Base-by-base conservation (phyloP, 495 filamentous ascomycete species). In the Stereocaulon alpinum region DNA sequence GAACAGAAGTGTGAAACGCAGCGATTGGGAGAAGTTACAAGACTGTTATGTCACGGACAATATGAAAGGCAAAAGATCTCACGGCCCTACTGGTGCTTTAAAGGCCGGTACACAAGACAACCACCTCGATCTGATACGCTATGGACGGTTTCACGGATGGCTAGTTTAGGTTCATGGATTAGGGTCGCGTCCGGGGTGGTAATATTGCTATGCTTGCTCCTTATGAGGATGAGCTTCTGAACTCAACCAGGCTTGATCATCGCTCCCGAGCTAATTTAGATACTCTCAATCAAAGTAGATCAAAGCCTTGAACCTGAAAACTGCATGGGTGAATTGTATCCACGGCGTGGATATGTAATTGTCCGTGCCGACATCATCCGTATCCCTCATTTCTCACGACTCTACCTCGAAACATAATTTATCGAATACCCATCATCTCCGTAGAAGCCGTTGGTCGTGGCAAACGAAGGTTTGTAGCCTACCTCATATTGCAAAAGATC, bases 141-240 rank as follows among this genome's bases (percentile, higher is more conserved):
- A 24, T 22, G 40, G 50, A 24, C 14, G 30, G 10, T 22, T 27
- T 20, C 42, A 43, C 32, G 27, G 42, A 57, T 61, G 40, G 43
- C 40, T 51, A 42, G 22, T 32, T 49, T 45, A 30, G 40, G 50
- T n/a, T 32, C 40, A 48, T 60, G 52, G 41, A 56, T 48, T 24
- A 60, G 61, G 32, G 56, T 32, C 40, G 61, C 43, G 47, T 63
- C 49, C 47, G 61, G 50, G 61, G 61, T 54, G 50, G 61, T 60
- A 43, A 54, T 45, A 34, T 27, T 63, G 56, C 56, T 61, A 49
- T 61, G 59, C 43, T 40, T 57, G 14, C 37, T 34, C 24, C 32
- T 61, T 32, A 50, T n/a, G 54, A 51, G 59, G 52, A 50, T 56
- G 59, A 61, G 59, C 53, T 47, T 59, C 48, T 51, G 17, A 52